A percentile compares a stretch with the other conserved stretches of the same genome.
phyloP scores from a whole-genome alignment of 805 yeast genomes.

The Wickerhamiella kurtzmanii region DNA sequence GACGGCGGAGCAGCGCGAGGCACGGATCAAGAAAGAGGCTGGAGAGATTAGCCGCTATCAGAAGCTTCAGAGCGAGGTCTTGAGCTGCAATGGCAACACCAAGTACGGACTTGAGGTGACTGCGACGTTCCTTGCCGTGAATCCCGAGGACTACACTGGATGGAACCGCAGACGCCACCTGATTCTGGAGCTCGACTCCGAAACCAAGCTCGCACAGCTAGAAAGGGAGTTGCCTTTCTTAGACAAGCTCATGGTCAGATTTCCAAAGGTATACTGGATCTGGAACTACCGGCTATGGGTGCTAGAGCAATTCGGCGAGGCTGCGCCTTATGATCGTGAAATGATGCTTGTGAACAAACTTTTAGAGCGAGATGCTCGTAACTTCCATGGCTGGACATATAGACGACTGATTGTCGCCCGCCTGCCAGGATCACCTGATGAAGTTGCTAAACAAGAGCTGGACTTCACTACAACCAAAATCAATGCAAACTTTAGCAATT shows the following conservation, averaged over 20 bases:
- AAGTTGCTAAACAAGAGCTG: constrained; percentile 35
- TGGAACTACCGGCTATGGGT: constrained; percentile 93
- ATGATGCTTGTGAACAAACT: constrained; percentile 54
- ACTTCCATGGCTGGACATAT: constrained; percentile 94
- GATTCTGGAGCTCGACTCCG: constrained; percentile 25
- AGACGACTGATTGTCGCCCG: constrained; percentile 38
- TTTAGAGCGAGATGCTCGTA: constrained; percentile 61
- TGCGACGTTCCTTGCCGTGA: constrained; percentile 42
- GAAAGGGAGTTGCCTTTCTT: constrained; percentile 50
- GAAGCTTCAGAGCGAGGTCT: constrained; percentile 31
- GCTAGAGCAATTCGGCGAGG: constrained; percentile 27
- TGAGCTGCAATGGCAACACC: constrained; percentile 16
- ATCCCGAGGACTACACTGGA: constrained; percentile 77
- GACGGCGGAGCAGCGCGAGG: constrained; percentile 40
- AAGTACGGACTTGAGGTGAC: constrained; percentile 28
- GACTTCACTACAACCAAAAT: constrained; percentile 67
- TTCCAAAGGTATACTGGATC: constrained; percentile 91
- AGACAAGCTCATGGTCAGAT: constrained; percentile 42
- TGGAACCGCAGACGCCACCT: constrained; percentile 87
- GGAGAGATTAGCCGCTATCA: constrained; percentile 45
- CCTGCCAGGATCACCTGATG: constrained; percentile 2
- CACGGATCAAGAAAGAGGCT: constrained; percentile 45
- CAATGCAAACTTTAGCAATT: constrained; percentile 75
- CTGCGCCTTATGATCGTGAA: constrained; percentile 56
- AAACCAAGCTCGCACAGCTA: constrained; percentile 22